phyloP scores from a whole-genome alignment of 73 alveolate species.

The Paramecium biaurelia region DNA sequence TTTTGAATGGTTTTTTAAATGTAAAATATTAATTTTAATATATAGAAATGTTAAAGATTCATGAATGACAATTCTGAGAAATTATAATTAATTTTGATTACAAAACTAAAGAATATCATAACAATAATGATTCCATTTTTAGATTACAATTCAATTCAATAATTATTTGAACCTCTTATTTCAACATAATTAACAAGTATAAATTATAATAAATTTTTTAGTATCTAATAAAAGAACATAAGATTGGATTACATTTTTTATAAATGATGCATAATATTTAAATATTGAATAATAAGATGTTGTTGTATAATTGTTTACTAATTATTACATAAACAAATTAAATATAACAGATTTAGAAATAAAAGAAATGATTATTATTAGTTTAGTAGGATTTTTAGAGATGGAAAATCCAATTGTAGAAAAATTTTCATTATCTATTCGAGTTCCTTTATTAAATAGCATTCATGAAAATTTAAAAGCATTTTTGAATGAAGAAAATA shows the following conservation, averaged over 20 bases:
- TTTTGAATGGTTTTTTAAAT: neutral
- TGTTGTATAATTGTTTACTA: neutral
- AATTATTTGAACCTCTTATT: slow-evolving; percentile 7
- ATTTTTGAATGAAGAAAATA: neutral
- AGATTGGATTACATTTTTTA: slow-evolving; percentile 6
- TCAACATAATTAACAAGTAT: neutral
- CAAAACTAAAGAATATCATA: neutral
- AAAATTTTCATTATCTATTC: neutral
- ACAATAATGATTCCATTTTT: neutral
- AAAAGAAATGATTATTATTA: neutral
- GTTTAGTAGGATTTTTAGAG: neutral
- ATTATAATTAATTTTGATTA: neutral
- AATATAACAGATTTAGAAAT: neutral
- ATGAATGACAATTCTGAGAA: slow-evolving; percentile 31
- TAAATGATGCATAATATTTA: neutral
- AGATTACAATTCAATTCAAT: neutral
- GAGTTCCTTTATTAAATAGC: neutral
- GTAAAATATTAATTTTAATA: neutral
- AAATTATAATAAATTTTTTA: neutral
- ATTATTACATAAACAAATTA: neutral
- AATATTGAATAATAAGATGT: neutral
- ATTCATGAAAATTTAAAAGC: neutral
- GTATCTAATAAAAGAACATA: neutral
- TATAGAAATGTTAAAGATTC: neutral
- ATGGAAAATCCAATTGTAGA: neutral